These are phyloP conservation scores for Incumbomyces lentus DNA, from an alignment of 2,329 filamentous ascomycete species.

Conservation along the genomic window DNA sequence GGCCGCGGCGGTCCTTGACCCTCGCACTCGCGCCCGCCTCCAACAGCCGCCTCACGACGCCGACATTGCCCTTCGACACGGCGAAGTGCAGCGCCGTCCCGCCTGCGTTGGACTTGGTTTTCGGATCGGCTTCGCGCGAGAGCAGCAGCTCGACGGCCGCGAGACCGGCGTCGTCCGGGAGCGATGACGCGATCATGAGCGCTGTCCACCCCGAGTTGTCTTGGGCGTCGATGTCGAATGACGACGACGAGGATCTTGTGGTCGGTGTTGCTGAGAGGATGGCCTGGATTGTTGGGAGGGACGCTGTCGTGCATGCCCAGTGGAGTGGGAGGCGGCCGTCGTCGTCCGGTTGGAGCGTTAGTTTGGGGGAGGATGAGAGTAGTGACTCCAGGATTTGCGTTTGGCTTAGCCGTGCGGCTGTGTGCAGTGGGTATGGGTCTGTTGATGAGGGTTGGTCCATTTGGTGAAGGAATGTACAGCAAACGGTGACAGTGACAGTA, in stretches of 20 bases:
- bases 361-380: slow-evolving; percentile 62
- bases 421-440: slow-evolving; percentile 4
- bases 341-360: slow-evolving; percentile 63
- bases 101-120: slow-evolving; percentile 32
- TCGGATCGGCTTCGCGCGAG: slow-evolving; percentile 38
- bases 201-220: slow-evolving; percentile 42
- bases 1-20: slow-evolving; percentile 75
- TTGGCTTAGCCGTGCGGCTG: slow-evolving; percentile 3
- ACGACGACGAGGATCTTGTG: too few species aligned
- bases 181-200: slow-evolving; percentile 40
- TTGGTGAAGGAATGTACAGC: too few species aligned
- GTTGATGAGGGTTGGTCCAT: not conserved
- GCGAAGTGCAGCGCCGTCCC: slow-evolving; percentile 86
- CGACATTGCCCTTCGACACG: slow-evolving; percentile 78
- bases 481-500: too few species aligned
- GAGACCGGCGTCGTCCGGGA: slow-evolving; percentile 37
- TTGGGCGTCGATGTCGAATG: slow-evolving; percentile 19
- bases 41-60: slow-evolving; percentile 68
- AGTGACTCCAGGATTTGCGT: slow-evolving; percentile 7
- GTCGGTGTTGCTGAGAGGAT: slow-evolving; percentile 39
- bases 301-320: slow-evolving; percentile 85
- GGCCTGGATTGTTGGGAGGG: slow-evolving; percentile 57
- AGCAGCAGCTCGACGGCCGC: slow-evolving; percentile 35
- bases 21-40: slow-evolving; percentile 65
- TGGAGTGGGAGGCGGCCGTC: slow-evolving; percentile 86